Conservation (phyloP, 2,329 filamentous ascomycete genomes). For the Pseudogymnoascus sp. region DNA sequence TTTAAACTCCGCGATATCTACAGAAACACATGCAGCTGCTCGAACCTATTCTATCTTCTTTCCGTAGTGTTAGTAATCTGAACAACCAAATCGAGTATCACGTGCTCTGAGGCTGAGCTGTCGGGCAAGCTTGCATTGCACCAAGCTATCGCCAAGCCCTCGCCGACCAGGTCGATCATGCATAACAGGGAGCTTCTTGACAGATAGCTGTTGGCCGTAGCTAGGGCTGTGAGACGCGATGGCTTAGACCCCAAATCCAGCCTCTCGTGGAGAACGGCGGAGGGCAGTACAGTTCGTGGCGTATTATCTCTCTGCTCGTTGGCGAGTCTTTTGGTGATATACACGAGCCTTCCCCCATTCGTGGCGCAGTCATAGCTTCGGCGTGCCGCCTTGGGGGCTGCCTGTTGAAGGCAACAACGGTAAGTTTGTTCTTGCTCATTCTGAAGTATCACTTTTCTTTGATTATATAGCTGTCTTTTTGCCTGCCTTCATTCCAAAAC, state of each 20-base stretch:
- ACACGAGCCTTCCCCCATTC: neutral
- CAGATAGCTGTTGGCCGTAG: neutral
- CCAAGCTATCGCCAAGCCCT: neutral
- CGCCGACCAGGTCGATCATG: neutral
- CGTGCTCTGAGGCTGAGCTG: neutral
- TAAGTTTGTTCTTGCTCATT: neutral
- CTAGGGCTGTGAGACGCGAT: neutral
- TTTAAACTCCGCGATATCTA: neutral
- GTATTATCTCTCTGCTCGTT: neutral
- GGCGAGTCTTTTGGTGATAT: neutral
- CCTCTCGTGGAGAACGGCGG: neutral
- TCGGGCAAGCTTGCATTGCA: neutral
- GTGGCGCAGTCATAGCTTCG: neutral
- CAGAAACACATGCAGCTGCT: neutral
- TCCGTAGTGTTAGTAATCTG: neutral
- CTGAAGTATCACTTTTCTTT: neutral
- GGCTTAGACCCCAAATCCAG: neutral
- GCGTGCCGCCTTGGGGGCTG: neutral
- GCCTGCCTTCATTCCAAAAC: neutral
- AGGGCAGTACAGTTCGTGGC: neutral
- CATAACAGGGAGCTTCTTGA: neutral
- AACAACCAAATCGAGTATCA: neutral
- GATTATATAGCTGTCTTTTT: neutral
- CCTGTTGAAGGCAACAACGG: neutral
- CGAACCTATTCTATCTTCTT: neutral